Base-by-base conservation (phyloP, 2,329 filamentous ascomycete genomes). In the Alternaria arborescens region DNA sequence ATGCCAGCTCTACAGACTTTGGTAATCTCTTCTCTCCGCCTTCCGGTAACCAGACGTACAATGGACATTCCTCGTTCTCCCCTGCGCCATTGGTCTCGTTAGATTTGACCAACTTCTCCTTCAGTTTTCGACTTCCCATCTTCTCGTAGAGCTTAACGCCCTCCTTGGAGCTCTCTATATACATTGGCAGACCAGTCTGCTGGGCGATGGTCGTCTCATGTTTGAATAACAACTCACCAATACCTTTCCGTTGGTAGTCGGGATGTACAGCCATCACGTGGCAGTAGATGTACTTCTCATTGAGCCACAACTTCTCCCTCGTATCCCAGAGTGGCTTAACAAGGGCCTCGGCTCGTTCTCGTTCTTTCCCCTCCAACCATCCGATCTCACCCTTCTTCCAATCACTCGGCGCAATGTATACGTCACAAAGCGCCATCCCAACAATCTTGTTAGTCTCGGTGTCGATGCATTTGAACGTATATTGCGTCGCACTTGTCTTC, bases 391-490 rank as follows among this genome's bases (percentile, higher is more conserved):
- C 77, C 58, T 81, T 81, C 53, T 75, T 75, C 62, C 82, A 78
- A 64, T 84, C 81, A 59, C 81, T 80, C 6, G 77, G 74, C 8
- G 74, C 72, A 24, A 82, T 58, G 64, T 81, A 82, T 6, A 82
- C 73, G 58, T 85, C 81, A 65, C 78, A 80, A 18, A 84, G 75
- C 3, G 77, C 81, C 79, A 85, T 84, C 50, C 82, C 83, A 22
- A 83, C 74, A 36, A 84, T 78, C 30, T 80, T 76, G 14, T 79
- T 78, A 1, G 77, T 81, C 4, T 76, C 74, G 7, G 76, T 78
- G 64, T 85, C 82, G 26, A 84, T 74, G 48, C 79, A 82, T 71
- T 85, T 85, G 61, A 81, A 73, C 5, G 82, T 84, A 68, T 84
- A 82, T 58, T 84, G 82, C 18, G 72, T 71, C 12, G 75, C 69